Evolutionary conservation across 495 filamentous ascomycete species (phyloP), one percentile per base, ranked within the genome.

Genomic region (Cercophora samala): DNA sequence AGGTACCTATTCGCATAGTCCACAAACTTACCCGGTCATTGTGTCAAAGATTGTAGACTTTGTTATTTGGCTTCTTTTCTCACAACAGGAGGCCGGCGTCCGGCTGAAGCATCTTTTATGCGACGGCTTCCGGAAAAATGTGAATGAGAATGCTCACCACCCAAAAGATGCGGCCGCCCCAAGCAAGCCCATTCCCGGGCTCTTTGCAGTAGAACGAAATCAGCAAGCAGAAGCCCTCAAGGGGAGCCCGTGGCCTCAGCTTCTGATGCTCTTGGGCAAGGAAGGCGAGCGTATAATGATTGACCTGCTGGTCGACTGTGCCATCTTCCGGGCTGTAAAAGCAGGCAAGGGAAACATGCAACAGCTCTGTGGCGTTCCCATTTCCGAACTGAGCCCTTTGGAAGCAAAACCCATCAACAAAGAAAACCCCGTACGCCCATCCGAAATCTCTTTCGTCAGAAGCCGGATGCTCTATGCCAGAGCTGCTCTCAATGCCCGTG

Each of bases 381-480:
- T 82, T 21, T 78, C 76, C 21, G 76, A 79, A 56, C 65, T 83
- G 25, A 73, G 80, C 66, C 58, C 69, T 26, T 63, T 75, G 46
- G 22, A 65, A 25, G 18, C 63, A 13, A 53, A 65, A 46, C 37
- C 68, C 46, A 60, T 61, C 60, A 11, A 68, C 52, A 60, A 62
- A 70, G 62, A 69, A 65, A 55, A 42, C 3, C 63, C 32, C 22
- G 23, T 60, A 59, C 77, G 77, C 6, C 86, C 82, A 4, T 88
- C 87, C 24, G 83, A 83, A 54, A 93, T 98, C 65, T 75, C 78
- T 1, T 94, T 99, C 74, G 86, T 93, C 21, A 89, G 93, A 64
- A 90, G 87, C 72, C 86, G 92, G 5, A 96, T 97, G 84, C 82
- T 97, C 42, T 97, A 97, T 76, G 90, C 91, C 22, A 86, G 86